Conservation (phyloP, 257 asterid species). For the Scutellaria galericulata region DNA sequence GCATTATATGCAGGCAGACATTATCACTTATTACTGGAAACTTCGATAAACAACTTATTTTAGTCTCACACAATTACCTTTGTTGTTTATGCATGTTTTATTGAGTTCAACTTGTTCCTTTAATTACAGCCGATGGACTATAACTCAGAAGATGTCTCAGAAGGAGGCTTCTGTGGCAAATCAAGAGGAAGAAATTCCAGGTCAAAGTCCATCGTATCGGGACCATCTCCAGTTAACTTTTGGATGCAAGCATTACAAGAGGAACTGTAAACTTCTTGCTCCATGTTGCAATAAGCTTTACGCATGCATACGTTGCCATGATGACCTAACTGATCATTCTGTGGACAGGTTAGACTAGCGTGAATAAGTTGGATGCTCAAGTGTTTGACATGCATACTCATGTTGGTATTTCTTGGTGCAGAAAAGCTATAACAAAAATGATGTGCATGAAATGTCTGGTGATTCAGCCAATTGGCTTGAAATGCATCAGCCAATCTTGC, state of each 20-base stretch:
- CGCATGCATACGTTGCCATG: constrained; percentile 92
- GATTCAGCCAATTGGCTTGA: constrained; percentile 67
- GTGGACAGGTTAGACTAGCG: constrained; percentile 68
- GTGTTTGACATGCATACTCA: constrained; percentile 27
- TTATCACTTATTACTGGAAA: constrained; percentile 10
- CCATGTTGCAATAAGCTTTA: constrained; percentile 80
- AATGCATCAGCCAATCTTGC: constrained; percentile 60
- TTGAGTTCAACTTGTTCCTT: constrained; percentile 29
- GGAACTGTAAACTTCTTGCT: constrained; percentile 77
- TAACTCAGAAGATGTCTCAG: constrained; percentile 57
- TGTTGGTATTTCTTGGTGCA: constrained; percentile 50
- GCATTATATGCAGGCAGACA: constrained; percentile 16
- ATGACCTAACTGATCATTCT: constrained; percentile 74
- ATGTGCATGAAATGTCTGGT: constrained; percentile 89
- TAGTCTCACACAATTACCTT: constrained; percentile 24
- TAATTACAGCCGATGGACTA: constrained; percentile 65
- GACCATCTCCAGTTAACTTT: constrained; percentile 53
- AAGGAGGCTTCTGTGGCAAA: constrained; percentile 41
- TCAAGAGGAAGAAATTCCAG: constrained; percentile 58
- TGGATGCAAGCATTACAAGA: constrained; percentile 85
- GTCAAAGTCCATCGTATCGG: constrained; percentile 64
- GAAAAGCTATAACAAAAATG: constrained; percentile 71
- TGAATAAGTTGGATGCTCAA: constrained; percentile 33
- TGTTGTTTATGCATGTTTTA: constrained; percentile 28
- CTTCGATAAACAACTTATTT: constrained; percentile 16